Evolutionary conservation across 176 grass and related monocot genomes (phyloP).

Genomic region (Hsuehochloa calcarea): DNA sequence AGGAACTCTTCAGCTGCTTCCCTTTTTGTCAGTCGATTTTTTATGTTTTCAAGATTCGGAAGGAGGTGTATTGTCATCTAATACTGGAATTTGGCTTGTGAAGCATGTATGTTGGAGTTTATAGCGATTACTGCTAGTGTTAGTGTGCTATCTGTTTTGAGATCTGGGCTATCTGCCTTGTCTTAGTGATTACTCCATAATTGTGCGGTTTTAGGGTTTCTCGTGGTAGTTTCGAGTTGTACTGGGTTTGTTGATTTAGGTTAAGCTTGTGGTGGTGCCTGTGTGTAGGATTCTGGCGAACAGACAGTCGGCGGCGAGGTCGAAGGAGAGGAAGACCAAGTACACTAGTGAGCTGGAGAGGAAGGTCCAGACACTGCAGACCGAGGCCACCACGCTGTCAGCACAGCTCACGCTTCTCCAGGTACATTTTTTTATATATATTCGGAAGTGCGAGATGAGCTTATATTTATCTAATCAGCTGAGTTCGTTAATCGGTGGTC

Average conservation of each 20-base stretch:
- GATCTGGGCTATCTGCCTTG: background rate
- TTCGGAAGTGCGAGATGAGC: background rate
- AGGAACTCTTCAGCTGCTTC: background rate
- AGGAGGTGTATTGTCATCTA: background rate
- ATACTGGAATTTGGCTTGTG: background rate
- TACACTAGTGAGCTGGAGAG: slow-evolving; percentile 87
- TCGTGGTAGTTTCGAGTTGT: background rate
- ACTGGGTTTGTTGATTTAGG: background rate
- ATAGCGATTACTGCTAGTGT: background rate
- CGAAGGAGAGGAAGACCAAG: slow-evolving; percentile 94
- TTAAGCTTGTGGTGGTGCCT: slow-evolving; percentile 10
- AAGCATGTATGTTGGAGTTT: background rate
- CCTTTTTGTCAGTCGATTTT: background rate
- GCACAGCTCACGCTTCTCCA: slow-evolving; percentile 92
- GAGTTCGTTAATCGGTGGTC: background rate
- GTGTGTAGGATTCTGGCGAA: slow-evolving; percentile 86
- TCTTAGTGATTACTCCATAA: background rate
- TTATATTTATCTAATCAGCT: background rate
- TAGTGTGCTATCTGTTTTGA: background rate
- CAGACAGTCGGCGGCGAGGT: slow-evolving; percentile 82
- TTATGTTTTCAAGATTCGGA: slow-evolving; percentile 16
- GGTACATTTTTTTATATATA: slow-evolving; percentile 37
- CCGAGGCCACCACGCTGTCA: slow-evolving; percentile 89
- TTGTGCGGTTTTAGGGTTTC: slow-evolving; percentile 1
- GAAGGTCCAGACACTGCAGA: slow-evolving; percentile 98